Base-by-base conservation (phyloP, 108 stramenopile species). In the Poteriospumella lacustris region DNA sequence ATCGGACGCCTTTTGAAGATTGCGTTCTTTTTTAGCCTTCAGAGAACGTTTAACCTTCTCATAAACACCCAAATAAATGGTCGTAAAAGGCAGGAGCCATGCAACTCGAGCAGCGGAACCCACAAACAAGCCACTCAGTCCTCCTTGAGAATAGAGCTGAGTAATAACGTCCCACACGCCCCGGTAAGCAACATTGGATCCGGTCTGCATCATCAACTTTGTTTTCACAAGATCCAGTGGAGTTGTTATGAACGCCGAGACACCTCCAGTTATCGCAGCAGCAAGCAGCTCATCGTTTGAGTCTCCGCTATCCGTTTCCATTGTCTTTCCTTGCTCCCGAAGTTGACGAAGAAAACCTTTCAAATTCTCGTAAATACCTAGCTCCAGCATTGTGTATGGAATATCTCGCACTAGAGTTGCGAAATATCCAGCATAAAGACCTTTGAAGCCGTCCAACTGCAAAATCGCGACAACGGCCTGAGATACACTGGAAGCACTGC, bases 321-420 rank as follows among this genome's bases (percentile, higher is more conserved):
- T 9, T 69, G 39, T 15, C 42, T 42, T 33, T 52, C 58, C 26
- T n/a, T 38, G 19, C 38, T 39, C 26, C 34, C 26, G 12, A 59
- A 70, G 31, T 29, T 9, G 39, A 0, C 39, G 15, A 58, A 44
- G 44, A 33, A 76, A 9, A 12, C 68, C 36, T 60, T 86, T 86
- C 43, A 86, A 72, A 60, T 77, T 78, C 34, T 88, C 88, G 64
- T 88, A 88, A 0, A 88, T 1, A 2, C 88, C 88, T 39, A 88
- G 68, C 72, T 88, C 88, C 59, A 88, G 75, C 84, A 88, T 86
- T 34, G 88, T 86, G 59, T 86, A 88, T n/a, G 88, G 88, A 33
- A 88, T 59, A 59, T 88, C 88, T n/a, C 88, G 76, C 5, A 83
- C 42, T 28, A 79, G 76, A 0, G 84, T 82, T 26, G 81, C 88